Evolutionary conservation across 139 green algal genomes (phyloP), one percentile per base, ranked within the genome.

Genomic region (Coccomyxa sp.): DNA sequence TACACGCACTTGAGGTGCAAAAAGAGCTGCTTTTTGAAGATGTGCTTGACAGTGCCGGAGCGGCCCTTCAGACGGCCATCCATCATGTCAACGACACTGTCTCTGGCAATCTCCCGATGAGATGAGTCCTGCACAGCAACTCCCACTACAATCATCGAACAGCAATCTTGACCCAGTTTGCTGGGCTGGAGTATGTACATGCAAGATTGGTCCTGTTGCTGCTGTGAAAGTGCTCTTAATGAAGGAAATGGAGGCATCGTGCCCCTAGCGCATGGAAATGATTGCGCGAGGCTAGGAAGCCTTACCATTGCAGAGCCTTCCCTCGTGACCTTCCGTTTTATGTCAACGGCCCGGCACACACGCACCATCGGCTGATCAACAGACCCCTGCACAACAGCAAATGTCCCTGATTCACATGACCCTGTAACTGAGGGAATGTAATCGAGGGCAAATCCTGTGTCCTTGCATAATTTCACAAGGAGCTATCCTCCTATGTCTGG

Each of bases 241-340:
- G 63, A 71, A 14, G 7, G 63, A 11, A 4, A 15, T 71, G 18
- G 1, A 71, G 18, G 63, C 63, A 71, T 21, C 4, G 18, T 71
- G 21, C 21, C 1, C 63, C 7, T 71, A 3, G 1, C 10, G 63
- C 63, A 71, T 21, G 60, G 16, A 25, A 68, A 68, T 68, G 60
- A 16, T 16, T 68, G 60, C 16, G 60, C 60, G 15, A 68, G 60
- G 14, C 60, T 68, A 68, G 14, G 60, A 68, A 25, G 9, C 1
- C 63, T 71, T 9, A 71, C 63, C 63, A 71, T 25, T 21, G 63
- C 21, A 25, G 63, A 15, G 63, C 18, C 21, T 21, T 71, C 21
- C 1, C 63, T 88, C 58, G 90, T 82, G 80, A 98, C 84, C 88
- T 97, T 97, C 76, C 92, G 90, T 86, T 95, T 92, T 82, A 99